Base-by-base conservation (phyloP, 176 grass and related monocot genomes). In the Oryza nivara region DNA sequence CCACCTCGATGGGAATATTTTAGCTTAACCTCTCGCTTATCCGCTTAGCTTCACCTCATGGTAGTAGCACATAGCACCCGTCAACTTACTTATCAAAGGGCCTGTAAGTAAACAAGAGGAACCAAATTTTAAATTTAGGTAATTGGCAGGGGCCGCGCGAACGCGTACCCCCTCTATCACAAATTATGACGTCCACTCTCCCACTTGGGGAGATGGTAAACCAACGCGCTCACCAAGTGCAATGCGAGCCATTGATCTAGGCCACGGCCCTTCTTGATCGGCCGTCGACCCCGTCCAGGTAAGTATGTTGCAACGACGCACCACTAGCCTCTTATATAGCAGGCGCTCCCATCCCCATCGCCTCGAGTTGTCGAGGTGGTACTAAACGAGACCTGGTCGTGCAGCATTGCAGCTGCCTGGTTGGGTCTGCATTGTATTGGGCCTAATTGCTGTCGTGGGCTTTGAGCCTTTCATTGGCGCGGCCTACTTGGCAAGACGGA, bases 131-230 rank as follows among this genome's bases (percentile, higher is more conserved):
- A 23, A 20, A 8, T 58, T 8, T 0, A 20, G 1, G 14, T 4
- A 58, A 23, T 83, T 83, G 26, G 7, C 22, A 79, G 46, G 78
- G 79, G 79, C 44, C 79, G 74, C 74, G 86, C 92, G 70, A 7
- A 90, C 85, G 52, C 82, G 15, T 90, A 90, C 85, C 88, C 68
- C 88, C 77, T 43, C 63, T 67, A 0, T 0, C 68, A 93, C 78
- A 93, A 90, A 90, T 93, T 90, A 89, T 7, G 76, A 92, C 72
- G 48, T 78, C 84, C 84, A 87, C 46, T 89, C 91, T 86, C 80
- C 70, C 80, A 65, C 28, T 85, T 78, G 15, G 13, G 73, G 38
- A 83, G 88, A 90, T 86, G 79, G 74, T 89, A 89, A 14, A 36
- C 48, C 68, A 86, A 76, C 68, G 0, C 67, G 3, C 12, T 19